A percentile compares a stretch with the other conserved stretches of the same genome.
phyloP scores from a whole-genome alignment of 192 early-diverging fungal species.

The Umbelopsis sp. region DNA sequence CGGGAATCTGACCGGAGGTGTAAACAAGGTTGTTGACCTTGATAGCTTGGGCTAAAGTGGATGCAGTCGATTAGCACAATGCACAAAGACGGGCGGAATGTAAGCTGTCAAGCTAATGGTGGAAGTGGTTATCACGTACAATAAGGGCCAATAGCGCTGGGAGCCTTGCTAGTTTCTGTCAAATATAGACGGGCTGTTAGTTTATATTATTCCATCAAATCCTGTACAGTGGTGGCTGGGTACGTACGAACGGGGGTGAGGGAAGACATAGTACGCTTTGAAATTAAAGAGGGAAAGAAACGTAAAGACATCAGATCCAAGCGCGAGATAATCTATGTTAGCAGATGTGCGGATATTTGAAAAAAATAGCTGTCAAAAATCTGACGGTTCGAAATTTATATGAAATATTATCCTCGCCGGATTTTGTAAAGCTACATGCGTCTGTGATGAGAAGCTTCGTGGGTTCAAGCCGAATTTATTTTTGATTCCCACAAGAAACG shows the following conservation, averaged over 20 bases:
- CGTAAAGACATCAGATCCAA: constrained; percentile 21
- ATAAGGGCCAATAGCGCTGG: constrained; percentile 78
- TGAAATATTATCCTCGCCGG: neutral
- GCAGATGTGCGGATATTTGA: neutral
- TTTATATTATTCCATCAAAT: constrained; percentile 23
- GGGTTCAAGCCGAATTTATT: too few species aligned
- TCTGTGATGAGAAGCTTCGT: too few species aligned
- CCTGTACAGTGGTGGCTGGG: neutral
- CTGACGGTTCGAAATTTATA: neutral
- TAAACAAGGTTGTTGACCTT: constrained; percentile 83
- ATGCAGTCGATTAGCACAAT: neutral
- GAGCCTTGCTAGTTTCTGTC: constrained; percentile 60
- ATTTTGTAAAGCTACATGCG: neutral
- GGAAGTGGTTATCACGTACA: constrained; percentile 45
- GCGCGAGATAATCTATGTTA: neutral
- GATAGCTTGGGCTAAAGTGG: constrained; percentile 68
- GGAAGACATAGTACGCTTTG: constrained; percentile 37
- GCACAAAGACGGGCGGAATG: neutral
- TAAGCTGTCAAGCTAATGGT: neutral
- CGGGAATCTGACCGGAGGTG: constrained; percentile 76
- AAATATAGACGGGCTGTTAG: constrained; percentile 43
- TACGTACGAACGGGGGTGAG: constrained; percentile 44
- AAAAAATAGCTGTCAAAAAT: constrained; percentile 8
- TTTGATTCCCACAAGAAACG: too few species aligned
- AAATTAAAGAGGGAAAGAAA: constrained; percentile 4